These are phyloP conservation scores for Pythium biforme DNA, from an alignment of 352 stramenopile genomes.

Conservation along the genomic window DNA sequence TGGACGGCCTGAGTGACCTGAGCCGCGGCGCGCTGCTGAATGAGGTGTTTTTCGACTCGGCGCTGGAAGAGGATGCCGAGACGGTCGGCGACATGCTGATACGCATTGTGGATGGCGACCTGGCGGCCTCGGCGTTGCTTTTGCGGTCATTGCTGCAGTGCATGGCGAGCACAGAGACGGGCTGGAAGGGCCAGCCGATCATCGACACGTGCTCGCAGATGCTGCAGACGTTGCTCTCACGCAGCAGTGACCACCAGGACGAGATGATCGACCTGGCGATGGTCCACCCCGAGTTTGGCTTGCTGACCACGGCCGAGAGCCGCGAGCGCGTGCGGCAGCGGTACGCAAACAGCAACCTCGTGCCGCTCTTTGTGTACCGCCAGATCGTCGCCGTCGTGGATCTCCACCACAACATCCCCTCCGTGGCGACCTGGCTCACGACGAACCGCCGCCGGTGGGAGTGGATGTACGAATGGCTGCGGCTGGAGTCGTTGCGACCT, in stretches of 20 bases:
- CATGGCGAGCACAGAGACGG: constrained; percentile 76
- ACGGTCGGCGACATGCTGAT: constrained; percentile 74
- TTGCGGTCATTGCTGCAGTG: constrained; percentile 72
- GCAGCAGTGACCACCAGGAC: constrained; percentile 55
- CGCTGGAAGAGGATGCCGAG: constrained; percentile 85
- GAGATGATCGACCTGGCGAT: constrained; percentile 74
- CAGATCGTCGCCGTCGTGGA: constrained; percentile 73
- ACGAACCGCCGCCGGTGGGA: constrained; percentile 61
- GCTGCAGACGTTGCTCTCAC: constrained; percentile 60
- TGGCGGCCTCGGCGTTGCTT: constrained; percentile 55
- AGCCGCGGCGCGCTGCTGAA: constrained; percentile 67
- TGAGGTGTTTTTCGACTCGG: constrained; percentile 84
- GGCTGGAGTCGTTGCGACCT: constrained; percentile 78
- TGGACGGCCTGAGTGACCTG: constrained; percentile 51
- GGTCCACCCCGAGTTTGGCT: constrained; percentile 57
- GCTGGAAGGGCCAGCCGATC: constrained; percentile 86
- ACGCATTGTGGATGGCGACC: constrained; percentile 62
- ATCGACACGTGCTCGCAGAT: constrained; percentile 69
- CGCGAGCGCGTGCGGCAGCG: constrained; percentile 61
- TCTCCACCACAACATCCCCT: constrained; percentile 59
- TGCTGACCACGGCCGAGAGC: constrained; percentile 66
- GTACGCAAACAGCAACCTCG: constrained; percentile 67
- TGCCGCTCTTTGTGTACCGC: constrained; percentile 78
- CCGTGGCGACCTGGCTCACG: constrained; percentile 54
- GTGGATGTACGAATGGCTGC: constrained; percentile 89